Evolutionary conservation across 768 basidiomycete species (phyloP).

Genomic region (Macrolepiota fuliginosa): DNA sequence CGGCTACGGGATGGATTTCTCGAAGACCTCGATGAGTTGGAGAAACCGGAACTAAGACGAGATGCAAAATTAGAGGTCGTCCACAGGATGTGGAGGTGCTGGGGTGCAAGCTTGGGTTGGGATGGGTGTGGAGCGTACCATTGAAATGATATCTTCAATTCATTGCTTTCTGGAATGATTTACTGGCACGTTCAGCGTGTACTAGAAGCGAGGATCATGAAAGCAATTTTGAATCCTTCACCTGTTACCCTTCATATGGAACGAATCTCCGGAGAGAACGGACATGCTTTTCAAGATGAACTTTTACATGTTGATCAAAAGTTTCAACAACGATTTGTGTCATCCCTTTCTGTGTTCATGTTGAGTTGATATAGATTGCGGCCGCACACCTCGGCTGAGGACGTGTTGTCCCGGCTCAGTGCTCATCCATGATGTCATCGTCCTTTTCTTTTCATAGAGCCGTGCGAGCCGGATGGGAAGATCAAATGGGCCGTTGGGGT

Average conservation of each 20-base stretch:
- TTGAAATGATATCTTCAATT: background rate
- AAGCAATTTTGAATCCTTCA: background rate
- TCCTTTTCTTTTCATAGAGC: background rate
- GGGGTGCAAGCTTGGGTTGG: slow-evolving; percentile 74
- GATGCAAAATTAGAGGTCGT: slow-evolving; percentile 76
- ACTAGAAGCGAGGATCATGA: background rate
- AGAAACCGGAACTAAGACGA: slow-evolving; percentile 65
- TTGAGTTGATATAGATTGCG: background rate
- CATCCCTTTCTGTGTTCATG: background rate
- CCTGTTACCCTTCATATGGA: background rate
- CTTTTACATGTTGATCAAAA: background rate
- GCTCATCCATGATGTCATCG: background rate
- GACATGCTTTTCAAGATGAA: background rate
- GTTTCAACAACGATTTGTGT: background rate
- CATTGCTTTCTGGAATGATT: background rate
- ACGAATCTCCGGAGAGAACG: background rate
- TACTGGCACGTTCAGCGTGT: background rate
- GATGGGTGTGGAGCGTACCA: slow-evolving; percentile 17
- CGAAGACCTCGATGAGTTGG: slow-evolving; percentile 80
- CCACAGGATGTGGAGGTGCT: slow-evolving; percentile 87
- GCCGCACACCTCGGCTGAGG: background rate
- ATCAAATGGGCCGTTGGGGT: background rate
- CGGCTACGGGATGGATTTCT: slow-evolving; percentile 76
- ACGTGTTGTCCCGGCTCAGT: background rate
- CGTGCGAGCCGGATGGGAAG: background rate